A percentile compares a stretch with the other conserved stretches of the same genome.
Conservation (phyloP, 805 yeast species). For the Ogataea zsoltii region DNA sequence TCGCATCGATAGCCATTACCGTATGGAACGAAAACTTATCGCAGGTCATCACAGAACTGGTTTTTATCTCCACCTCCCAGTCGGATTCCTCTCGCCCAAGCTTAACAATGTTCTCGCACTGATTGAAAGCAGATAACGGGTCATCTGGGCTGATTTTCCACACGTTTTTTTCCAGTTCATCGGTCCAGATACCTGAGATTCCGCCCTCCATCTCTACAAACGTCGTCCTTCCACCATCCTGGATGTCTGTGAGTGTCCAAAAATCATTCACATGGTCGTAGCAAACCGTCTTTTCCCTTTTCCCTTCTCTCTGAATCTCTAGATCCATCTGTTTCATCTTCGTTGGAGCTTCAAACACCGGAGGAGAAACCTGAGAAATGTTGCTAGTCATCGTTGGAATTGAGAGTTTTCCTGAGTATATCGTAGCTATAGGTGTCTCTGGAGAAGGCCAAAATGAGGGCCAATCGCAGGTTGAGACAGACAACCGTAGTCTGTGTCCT, state of each 20-base stretch:
- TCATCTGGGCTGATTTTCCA: conserved; percentile 37
- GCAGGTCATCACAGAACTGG: conserved; percentile 31
- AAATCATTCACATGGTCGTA: conserved; percentile 35
- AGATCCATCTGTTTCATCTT: conserved; percentile 18
- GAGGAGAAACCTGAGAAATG: neutral
- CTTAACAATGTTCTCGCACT: conserved; percentile 39
- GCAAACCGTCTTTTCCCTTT: conserved; percentile 22
- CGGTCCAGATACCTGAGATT: conserved; percentile 31
- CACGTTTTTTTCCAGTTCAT: conserved; percentile 37
- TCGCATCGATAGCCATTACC: conserved; percentile 34
- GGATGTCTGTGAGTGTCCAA: conserved; percentile 35
- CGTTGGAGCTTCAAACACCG: neutral
- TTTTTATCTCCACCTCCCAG: conserved; percentile 38
- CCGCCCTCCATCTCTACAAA: conserved; percentile 29
- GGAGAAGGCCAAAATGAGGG: conserved; percentile 47
- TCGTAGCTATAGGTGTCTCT: conserved; percentile 37
- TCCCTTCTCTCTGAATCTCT: conserved; percentile 25
- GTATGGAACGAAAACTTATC: conserved; percentile 35
- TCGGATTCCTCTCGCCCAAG: conserved; percentile 38
- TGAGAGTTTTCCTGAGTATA: conserved; percentile 30
- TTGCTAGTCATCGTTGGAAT: conserved; percentile 25
- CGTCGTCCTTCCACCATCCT: conserved; percentile 36
- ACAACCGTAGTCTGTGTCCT: conserved; percentile 40
- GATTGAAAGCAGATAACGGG: conserved; percentile 40
- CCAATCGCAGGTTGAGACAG: conserved; percentile 46